Conservation (phyloP, 2,329 filamentous ascomycete species). For the Nannizziopsis barbatae region DNA sequence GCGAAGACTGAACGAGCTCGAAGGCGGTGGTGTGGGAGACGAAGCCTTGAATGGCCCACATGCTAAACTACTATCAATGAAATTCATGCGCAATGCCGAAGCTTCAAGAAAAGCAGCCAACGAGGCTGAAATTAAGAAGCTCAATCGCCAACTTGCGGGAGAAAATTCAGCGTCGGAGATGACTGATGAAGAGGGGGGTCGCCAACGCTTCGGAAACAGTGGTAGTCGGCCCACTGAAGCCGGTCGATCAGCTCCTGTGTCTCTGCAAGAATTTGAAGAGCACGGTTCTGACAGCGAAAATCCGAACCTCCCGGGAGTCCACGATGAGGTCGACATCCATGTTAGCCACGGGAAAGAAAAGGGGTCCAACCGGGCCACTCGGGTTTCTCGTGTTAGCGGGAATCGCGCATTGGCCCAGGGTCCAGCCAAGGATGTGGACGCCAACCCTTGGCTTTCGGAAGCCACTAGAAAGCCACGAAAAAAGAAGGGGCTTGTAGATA, state of each 20-base stretch:
- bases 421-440: constrained; percentile 16
- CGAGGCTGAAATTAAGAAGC: constrained; percentile 59
- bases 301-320: constrained; percentile 9
- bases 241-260: constrained; percentile 20
- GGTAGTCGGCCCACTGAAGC: constrained; percentile 22
- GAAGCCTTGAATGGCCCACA: constrained; percentile 37
- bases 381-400: not conserved
- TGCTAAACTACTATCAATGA: constrained; percentile 67
- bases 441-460: constrained; percentile 29
- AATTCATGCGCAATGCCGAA: constrained; percentile 89
- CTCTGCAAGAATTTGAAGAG: constrained; percentile 52
- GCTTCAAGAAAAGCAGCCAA: constrained; percentile 66
- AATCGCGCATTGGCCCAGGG: constrained; percentile 5
- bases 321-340: constrained; percentile 28
- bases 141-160: constrained; percentile 56
- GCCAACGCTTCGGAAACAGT: constrained; percentile 37
- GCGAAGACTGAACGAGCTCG: constrained; percentile 38
- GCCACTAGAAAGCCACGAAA: constrained; percentile 18
- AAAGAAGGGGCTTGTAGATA: constrained; percentile 10
- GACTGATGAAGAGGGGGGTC: constrained; percentile 51
- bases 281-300: constrained; percentile 40
- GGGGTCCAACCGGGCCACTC: not conserved
- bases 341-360: constrained; percentile 19
- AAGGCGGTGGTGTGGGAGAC: constrained; percentile 31
- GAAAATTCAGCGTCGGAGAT: constrained; percentile 47